Conservation (phyloP, 495 filamentous ascomycete genomes). For the Elasticomyces elasticus region DNA sequence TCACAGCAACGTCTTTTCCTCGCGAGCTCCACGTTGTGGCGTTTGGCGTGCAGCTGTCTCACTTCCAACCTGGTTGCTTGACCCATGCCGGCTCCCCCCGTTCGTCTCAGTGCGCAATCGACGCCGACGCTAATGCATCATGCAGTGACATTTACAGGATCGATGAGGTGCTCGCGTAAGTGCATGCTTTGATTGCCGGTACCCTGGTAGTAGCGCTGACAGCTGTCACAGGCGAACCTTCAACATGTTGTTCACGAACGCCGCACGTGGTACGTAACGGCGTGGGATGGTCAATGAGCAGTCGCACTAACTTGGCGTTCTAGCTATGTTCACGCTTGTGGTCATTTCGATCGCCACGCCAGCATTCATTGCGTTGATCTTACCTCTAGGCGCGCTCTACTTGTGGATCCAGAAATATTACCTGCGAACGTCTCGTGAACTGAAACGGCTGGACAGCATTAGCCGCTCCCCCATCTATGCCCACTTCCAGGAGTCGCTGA, state of each 20-base stretch:
- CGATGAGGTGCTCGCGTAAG: constrained; percentile 81
- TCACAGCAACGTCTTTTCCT: not conserved
- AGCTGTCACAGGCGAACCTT: constrained; percentile 32
- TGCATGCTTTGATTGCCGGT: constrained; percentile 14
- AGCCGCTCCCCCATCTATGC: constrained; percentile 93
- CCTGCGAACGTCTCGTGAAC: constrained; percentile 84
- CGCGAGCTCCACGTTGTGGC: constrained; percentile 1
- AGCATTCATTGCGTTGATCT: constrained; percentile 64
- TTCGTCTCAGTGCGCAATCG: not conserved
- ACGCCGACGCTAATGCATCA: constrained; percentile 28
- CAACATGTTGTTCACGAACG: constrained; percentile 70
- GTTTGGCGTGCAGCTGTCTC: not conserved
- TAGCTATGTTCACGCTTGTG: constrained; percentile 60
- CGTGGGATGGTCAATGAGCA: not conserved
- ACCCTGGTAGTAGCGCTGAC: constrained; percentile 9
- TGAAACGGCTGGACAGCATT: constrained; percentile 92
- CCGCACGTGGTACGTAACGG: constrained; percentile 55
- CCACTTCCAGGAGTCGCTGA: constrained; percentile 96
- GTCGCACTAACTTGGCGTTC: constrained; percentile 7
- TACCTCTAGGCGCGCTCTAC: constrained; percentile 76
- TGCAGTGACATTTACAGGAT: constrained; percentile 85
- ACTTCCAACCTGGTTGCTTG: not conserved
- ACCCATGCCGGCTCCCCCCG: not conserved
- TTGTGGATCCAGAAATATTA: constrained; percentile 96
- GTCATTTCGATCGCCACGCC: constrained; percentile 79